Evolutionary conservation across 768 basidiomycete species (phyloP).

Genomic region (Russula lepida): DNA sequence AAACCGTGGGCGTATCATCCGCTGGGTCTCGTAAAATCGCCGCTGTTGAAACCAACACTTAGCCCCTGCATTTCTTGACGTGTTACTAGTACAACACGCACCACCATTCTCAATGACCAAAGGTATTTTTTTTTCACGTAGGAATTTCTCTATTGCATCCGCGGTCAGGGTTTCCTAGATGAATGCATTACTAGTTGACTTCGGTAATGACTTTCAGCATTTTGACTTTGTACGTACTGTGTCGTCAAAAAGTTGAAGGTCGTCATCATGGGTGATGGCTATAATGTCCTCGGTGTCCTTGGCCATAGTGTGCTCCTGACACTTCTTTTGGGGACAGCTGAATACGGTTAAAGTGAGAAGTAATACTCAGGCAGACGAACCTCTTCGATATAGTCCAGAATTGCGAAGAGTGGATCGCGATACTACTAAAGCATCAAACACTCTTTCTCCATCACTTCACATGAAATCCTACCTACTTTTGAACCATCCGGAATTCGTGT

Average conservation of each 20-base stretch:
- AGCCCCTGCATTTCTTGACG: not conserved
- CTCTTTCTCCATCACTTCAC: not conserved
- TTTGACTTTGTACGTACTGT: not conserved
- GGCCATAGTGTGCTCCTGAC: too few species aligned
- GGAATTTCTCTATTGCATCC: not conserved
- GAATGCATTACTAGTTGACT: not conserved
- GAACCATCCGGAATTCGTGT: too few species aligned
- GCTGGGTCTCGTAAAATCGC: not conserved
- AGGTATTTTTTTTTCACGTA: not conserved
- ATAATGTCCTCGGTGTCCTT: too few species aligned
- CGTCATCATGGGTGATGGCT: too few species aligned
- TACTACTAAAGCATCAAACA: not conserved
- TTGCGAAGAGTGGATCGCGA: conserved; percentile 2
- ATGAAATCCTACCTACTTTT: not conserved
- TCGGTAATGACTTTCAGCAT: not conserved
- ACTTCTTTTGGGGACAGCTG: too few species aligned
- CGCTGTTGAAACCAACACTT: not conserved
- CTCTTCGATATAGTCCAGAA: too few species aligned
- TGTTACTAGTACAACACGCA: not conserved
- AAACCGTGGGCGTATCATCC: not conserved
- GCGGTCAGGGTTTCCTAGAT: not conserved
- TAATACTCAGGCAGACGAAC: too few species aligned
- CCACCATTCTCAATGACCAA: conserved; percentile 11
- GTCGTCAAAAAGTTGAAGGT: not conserved
- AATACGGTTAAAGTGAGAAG: too few species aligned